Conservation (phyloP, 441 rosid genomes). For the Metrosideros polymorpha region DNA sequence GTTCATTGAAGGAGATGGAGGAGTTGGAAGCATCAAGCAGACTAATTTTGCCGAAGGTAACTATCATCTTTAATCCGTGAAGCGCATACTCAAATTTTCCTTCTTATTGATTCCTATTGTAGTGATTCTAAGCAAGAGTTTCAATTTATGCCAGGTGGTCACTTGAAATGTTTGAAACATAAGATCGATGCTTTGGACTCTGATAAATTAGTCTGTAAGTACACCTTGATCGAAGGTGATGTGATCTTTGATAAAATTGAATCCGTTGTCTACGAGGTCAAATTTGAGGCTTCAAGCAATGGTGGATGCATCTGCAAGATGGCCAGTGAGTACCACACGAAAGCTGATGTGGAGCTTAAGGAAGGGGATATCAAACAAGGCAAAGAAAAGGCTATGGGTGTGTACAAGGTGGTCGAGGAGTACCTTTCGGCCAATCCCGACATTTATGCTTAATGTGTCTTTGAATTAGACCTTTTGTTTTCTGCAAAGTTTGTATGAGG, state of each 20-base stretch:
- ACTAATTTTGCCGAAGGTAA: neutral
- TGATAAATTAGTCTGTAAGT: neutral
- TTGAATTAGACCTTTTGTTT: neutral
- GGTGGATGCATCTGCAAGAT: neutral
- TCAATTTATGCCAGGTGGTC: neutral
- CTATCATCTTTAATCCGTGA: neutral
- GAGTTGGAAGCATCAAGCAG: neutral
- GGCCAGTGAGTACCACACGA: neutral
- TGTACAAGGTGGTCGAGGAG: neutral
- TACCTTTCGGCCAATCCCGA: neutral
- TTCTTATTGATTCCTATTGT: neutral
- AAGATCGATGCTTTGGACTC: neutral
- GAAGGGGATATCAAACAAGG: neutral
- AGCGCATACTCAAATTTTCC: fast-evolving
- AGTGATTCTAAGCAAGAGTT: neutral
- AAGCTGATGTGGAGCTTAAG: neutral
- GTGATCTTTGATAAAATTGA: neutral
- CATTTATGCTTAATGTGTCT: neutral
- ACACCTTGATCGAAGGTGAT: neutral
- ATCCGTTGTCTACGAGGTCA: neutral
- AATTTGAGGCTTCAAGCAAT: neutral
- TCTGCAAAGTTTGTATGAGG: neutral
- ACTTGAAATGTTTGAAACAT: neutral
- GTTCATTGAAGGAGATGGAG: neutral
- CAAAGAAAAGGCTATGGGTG: neutral